Percentiles rank a stretch among this genome's conserved stretches.
phyloP scores from a whole-genome alignment of 306 rosid genomes.

The Lathyrus oleraceus region DNA sequence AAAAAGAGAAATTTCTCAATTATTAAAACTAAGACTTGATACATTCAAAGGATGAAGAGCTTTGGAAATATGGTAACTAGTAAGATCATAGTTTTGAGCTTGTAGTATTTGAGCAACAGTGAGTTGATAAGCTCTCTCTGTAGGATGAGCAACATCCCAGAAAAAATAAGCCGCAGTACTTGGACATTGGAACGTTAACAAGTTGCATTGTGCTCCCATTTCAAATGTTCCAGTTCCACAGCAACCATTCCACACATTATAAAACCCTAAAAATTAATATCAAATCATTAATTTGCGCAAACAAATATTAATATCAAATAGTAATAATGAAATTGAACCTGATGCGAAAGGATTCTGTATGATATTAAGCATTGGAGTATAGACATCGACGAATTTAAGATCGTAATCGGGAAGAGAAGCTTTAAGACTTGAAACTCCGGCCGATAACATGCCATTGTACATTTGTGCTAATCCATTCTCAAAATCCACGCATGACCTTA shows the following conservation, averaged over 20 bases:
- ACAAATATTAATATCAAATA: not conserved
- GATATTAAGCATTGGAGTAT: conserved; percentile 30
- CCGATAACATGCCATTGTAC: conserved; percentile 33
- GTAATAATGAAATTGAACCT: not conserved
- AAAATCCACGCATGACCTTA: not conserved
- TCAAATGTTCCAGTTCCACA: conserved; percentile 44
- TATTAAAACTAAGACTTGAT: not conserved
- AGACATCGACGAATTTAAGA: conserved; percentile 40
- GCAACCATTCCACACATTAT: conserved; percentile 17
- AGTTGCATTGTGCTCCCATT: conserved; percentile 8
- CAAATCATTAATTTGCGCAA: not conserved
- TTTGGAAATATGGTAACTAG: not conserved
- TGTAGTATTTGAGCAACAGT: conserved; percentile 15
- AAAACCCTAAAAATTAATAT: conserved; percentile 41
- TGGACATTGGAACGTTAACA: not conserved
- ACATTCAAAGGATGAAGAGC: conserved; percentile 6
- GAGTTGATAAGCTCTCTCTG: conserved; percentile 36
- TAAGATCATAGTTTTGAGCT: not conserved
- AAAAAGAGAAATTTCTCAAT: not conserved
- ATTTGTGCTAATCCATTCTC: conserved; percentile 21
- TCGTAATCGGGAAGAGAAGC: not conserved
- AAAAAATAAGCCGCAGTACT: conserved; percentile 24
- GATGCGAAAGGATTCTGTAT: conserved; percentile 25
- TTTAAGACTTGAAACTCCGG: not conserved
- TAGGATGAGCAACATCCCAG: conserved; percentile 54